Evolutionary conservation across 169 alveolate species (phyloP), one percentile per base, ranked within the genome.

Genomic region (Plasmodium berghei): DNA sequence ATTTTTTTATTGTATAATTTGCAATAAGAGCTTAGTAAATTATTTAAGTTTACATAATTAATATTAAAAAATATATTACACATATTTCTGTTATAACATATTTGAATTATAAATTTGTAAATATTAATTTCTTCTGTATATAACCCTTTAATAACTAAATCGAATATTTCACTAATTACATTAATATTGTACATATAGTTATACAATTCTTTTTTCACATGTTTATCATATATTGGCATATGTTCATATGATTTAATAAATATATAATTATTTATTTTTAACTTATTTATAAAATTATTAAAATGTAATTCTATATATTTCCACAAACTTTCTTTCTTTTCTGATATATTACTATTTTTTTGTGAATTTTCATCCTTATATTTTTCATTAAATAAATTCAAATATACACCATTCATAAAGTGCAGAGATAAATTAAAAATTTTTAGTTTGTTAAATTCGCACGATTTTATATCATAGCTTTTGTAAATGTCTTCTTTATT

Each of bases 161-260:
- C 90, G 16, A 83, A 83, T 22, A 83, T 9, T 61, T 83, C 90
- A 18, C 90, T 55, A 9, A 69, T 45, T 26, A 83, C 45, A 20
- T 67, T 83, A 2, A 83, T 46, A 49, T 83, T 66, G 14, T 67
- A 59, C 56, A 83, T 22, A 61, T 67, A 83, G 12, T 55, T 34
- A 5, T 59, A 42, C 26, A 83, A 12, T 42, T 83, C 90, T 34
- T 56, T 67, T 48, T 67, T 83, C 8, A 24, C 24, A 28, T 83
- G 55, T 16, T 64, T 77, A n/a, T 24, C 58, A 56, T 77, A 77
- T 72, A 20, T 49, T 28, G 1, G 89, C 34, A 54, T 49, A 18
- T 2, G 24, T 14, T 9, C 48, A 34, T 34, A 34, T 3, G 42
- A 34, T 34, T 34, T 34, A 34, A 34, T 34, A 34, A 34, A 34